A percentile compares a stretch with the other conserved stretches of the same genome.
Conservation (phyloP, 2,329 filamentous ascomycete species). For the Aspergillus tamarii region DNA sequence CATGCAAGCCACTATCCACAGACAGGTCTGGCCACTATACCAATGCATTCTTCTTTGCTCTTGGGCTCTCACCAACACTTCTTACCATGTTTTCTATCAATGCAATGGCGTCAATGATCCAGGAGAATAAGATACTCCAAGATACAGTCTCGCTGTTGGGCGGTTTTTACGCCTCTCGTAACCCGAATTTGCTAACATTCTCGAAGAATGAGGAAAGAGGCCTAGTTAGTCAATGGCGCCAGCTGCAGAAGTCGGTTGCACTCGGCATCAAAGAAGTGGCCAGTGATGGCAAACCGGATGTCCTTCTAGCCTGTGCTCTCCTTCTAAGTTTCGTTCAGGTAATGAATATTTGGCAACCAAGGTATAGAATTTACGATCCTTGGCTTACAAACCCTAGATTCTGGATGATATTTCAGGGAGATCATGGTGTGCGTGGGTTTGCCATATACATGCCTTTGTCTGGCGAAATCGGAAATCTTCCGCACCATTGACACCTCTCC, state of each 20-base stretch:
- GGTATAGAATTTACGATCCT: background rate
- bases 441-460: background rate
- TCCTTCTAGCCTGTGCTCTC: conserved; percentile 1
- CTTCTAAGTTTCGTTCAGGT: background rate
- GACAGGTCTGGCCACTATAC: background rate
- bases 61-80: background rate
- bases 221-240: background rate
- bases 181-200: background rate
- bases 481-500: background rate
- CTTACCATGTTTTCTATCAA: background rate
- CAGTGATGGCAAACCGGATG: background rate
- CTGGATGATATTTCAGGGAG: background rate
- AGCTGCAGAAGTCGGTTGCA: background rate
- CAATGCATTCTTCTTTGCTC: background rate
- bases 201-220: background rate
- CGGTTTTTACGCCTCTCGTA: background rate
- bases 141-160: background rate
- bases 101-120: background rate
- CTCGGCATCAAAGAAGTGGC: background rate
- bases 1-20: background rate
- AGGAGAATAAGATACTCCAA: background rate
- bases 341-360: background rate
- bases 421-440: background rate
- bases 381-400: background rate
- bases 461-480: background rate